Evolutionary conservation across 2,329 filamentous ascomycete genomes (phyloP).

Genomic region (Truncatella angustata): DNA sequence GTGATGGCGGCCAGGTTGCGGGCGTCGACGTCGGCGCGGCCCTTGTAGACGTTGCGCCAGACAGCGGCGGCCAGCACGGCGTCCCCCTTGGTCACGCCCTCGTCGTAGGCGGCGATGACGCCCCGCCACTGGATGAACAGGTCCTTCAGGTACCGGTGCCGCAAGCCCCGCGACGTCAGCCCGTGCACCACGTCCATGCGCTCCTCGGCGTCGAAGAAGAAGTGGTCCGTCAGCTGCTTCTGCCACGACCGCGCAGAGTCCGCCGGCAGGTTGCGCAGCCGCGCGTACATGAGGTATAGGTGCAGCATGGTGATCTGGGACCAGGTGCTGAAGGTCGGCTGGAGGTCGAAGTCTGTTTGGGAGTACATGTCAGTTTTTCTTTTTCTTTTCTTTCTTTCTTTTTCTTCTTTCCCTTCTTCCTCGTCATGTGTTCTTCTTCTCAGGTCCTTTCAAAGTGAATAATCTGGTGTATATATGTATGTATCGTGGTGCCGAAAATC

Average conservation of each 20-base stretch:
- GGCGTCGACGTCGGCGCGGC: conserved; percentile 48
- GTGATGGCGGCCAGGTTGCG: conserved; percentile 52
- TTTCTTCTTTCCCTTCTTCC: too few relatives aligned
- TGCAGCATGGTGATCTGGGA: conserved; percentile 94
- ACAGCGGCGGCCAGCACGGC: conserved; percentile 77
- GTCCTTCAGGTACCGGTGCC: conserved; percentile 75
- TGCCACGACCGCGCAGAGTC: conserved; percentile 74
- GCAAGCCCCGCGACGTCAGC: conserved; percentile 55
- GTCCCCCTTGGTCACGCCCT: conserved; percentile 75
- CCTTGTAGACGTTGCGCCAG: conserved; percentile 93
- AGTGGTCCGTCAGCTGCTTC: conserved; percentile 89
- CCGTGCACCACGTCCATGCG: conserved; percentile 80
- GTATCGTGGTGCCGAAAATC: too few relatives aligned
- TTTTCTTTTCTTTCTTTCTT: too few relatives aligned
- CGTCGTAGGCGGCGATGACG: conserved; percentile 78
- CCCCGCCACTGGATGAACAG: conserved; percentile 93
- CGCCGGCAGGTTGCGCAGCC: conserved; percentile 74
- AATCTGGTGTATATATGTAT: too few relatives aligned
- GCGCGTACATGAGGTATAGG: conserved; percentile 86
- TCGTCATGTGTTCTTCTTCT: too few relatives aligned
- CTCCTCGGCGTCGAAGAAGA: conserved; percentile 86
- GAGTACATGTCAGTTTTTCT: too few relatives aligned
- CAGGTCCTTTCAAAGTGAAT: too few relatives aligned
- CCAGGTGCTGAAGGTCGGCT: conserved; percentile 92
- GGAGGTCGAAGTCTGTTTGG: conserved; percentile 67